Evolutionary conservation across 2,329 filamentous ascomycete species (phyloP), one percentile per base, ranked within the genome.

Genomic region (Ophiosphaerella narmari): DNA sequence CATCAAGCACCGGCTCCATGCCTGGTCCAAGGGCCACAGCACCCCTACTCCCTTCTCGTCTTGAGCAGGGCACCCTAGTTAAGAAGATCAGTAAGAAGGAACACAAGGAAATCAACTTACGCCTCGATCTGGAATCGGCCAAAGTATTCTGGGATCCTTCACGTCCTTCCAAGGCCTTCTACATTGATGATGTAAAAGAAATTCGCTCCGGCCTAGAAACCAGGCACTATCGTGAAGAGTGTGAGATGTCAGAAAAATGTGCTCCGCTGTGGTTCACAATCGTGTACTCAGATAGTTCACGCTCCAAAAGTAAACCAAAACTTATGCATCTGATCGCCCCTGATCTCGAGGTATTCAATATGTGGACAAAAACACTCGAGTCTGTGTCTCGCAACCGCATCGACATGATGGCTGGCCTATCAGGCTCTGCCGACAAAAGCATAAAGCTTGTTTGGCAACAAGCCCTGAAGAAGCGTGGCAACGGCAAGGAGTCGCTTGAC

Each of bases 121-220:
- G 87, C 44, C 84, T 97, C 21, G 91, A 97, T 64, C 82, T 88
- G 21, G 88, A 93, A 65, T 84, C 88, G 1, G 92, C 89, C 53
- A 94, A 91, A 72, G 89, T 99, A 21, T 88, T 83, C 23, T 97
- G 93, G 93, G 89, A 96, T 72, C 83, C 86, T 39, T 84, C 82
- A 7, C 86, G 90, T 32, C 86, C 89, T 1, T 84, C 86, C 21
- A 97, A 97, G 71, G 86, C 85, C 45, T 88, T 99, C 57, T 95
- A 96, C 72, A 90, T 99, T 55, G 94, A 99, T 66, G 91, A 97
- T 70, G 93, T 99, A 65, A 88, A 90, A 66, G 91, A 96, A 67
- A 91, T 97, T 40, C 86, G 92, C 55, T 85, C 87, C 31, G 91
- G 90, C 14, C 83, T 83, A 11, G 90, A 97, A 68, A 90, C 93